phyloP scores from a whole-genome alignment of 345 rosid genomes.

The Anacardium occidentale region DNA sequence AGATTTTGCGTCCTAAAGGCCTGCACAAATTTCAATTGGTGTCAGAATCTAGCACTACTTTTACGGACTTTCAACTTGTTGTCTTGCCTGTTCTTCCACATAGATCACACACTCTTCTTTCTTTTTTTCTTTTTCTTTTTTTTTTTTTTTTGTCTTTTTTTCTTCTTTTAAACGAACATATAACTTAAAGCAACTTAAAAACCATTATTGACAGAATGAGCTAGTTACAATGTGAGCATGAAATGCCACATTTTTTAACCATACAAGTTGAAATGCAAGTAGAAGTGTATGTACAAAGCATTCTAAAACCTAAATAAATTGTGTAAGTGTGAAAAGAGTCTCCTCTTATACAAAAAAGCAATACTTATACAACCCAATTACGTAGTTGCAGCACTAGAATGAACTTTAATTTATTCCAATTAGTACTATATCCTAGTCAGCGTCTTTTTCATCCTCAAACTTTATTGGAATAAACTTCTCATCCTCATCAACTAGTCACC shows the following conservation, averaged over 20 bases:
- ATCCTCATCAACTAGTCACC: neutral
- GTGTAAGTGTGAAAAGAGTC: neutral
- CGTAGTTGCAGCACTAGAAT: too few species aligned
- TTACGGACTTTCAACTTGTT: conserved; percentile 16
- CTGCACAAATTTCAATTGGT: conserved; percentile 17
- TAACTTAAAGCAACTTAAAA: too few species aligned
- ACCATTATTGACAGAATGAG: too few species aligned
- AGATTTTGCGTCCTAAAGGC: conserved; percentile 26
- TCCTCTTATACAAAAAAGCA: neutral
- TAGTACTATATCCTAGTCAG: neutral
- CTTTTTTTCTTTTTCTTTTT: neutral
- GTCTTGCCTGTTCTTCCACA: conserved; percentile 2
- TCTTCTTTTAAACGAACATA: too few species aligned
- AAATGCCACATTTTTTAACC: too few species aligned
- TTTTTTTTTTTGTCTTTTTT: too few species aligned
- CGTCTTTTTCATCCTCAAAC: neutral
- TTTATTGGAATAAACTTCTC: neutral
- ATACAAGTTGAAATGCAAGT: too few species aligned
- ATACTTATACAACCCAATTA: too few species aligned
- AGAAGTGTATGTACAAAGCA: too few species aligned
- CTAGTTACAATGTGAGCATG: too few species aligned
- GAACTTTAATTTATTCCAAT: neutral
- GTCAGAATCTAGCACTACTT: conserved; percentile 24
- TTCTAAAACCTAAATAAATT: too few species aligned
- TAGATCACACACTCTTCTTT: too few species aligned